Base-by-base conservation (phyloP, 169 alveolate genomes). In the Eimeria praecox region DNA sequence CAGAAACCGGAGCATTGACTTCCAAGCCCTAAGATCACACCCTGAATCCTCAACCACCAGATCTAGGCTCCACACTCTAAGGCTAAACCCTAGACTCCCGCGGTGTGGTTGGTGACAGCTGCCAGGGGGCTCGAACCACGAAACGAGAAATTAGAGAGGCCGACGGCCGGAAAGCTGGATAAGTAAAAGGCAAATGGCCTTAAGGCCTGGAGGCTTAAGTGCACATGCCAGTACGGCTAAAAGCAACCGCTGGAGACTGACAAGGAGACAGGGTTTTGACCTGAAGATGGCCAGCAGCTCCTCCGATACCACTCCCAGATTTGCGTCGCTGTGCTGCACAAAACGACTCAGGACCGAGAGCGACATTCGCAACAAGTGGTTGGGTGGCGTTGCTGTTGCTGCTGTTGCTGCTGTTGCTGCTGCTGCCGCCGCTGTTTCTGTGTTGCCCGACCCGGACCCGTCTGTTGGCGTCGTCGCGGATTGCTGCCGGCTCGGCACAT, bases 271-370 rank as follows among this genome's bases (percentile, higher is more conserved):
- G 56, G 82, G 93, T 24, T 86, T 62, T 49, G 93, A 46, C 27
- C 44, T 59, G 82, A 86, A 86, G 54, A 86, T 80, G 59, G 44
- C 52, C 82, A 86, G 64, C 62, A 86, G 80, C 93, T 86, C 93
- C 30, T 86, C 93, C 77, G 80, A 20, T 42, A 86, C 93, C 35
- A 86, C 40, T 24, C 80, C 56, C 49, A 86, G 77, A 71, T 86
- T 86, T 62, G 82, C 59, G 44, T 54, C 56, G 93, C 80, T 62
- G 56, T 59, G 93, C 62, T 86, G 93, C 33, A 62, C 62, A 40
- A 86, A 86, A 38, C 93, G 93, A 40, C 82, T 38, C 42, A 86
- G 93, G 49, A 86, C 33, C 12, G 93, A 86, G 22, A 86, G 80
- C 46, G 94, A 40, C 94, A 89, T 66, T 44, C 73, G 33, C 94